Conservation (phyloP, 2,329 filamentous ascomycete species). For the Fusarium sp. region DNA sequence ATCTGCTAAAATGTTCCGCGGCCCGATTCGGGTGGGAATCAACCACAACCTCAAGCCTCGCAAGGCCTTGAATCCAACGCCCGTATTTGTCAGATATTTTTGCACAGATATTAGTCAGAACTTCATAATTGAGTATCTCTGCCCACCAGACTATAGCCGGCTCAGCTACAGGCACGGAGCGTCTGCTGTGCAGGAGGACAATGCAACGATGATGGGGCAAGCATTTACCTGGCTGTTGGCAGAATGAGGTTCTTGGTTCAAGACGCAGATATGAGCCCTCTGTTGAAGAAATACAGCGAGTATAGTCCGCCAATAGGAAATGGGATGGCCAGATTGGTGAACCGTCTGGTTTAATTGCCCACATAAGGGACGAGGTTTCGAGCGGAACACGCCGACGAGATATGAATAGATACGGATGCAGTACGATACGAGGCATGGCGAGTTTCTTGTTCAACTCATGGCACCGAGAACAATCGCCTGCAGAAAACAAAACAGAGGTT, state of each 20-base stretch:
- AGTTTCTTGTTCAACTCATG: slow-evolving; percentile 4
- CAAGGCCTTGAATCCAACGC: not conserved
- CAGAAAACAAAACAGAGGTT: not conserved
- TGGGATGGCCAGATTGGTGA: not conserved
- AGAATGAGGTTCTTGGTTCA: not conserved
- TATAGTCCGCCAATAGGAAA: slow-evolving; percentile 20
- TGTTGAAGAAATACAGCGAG: not conserved
- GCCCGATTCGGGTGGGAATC: slow-evolving; percentile 36
- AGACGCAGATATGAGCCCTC: slow-evolving; percentile 32
- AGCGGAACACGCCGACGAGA: slow-evolving; percentile 9
- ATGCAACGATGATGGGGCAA: slow-evolving; percentile 22
- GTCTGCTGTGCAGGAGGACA: not conserved
- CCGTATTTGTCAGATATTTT: slow-evolving; percentile 11
- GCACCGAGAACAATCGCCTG: slow-evolving; percentile 6
- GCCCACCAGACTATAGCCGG: slow-evolving; percentile 8
- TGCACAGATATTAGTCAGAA: slow-evolving; percentile 24
- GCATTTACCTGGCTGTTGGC: slow-evolving; percentile 24
- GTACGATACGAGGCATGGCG: not conserved
- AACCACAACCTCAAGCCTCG: not conserved
- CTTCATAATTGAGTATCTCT: slow-evolving; percentile 5
- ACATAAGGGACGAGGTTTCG: not conserved
- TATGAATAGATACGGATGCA: not conserved
- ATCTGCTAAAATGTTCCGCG: slow-evolving; percentile 35
- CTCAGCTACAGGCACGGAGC: not conserved
- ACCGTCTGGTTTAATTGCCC: slow-evolving; percentile 16